Evolutionary conservation across 176 grass and related monocot species (phyloP), one percentile per base, ranked within the genome.

Genomic region (Saccharum officinarum): DNA sequence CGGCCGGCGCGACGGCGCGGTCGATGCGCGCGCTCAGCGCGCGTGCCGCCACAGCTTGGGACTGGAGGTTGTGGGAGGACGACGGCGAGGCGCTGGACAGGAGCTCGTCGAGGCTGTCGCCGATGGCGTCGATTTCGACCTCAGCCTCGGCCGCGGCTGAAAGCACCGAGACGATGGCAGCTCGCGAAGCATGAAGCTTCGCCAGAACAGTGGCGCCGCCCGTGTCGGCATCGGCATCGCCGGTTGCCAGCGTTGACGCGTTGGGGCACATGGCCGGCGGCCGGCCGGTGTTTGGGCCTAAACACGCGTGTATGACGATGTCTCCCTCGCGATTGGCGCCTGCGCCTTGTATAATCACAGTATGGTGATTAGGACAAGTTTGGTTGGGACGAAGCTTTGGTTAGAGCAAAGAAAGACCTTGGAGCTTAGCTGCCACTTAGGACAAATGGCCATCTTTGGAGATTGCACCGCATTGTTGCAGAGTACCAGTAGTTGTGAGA

Each of bases 401-500:
- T 50, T 22, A 81, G 61, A 61, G 71, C 87, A 81, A 89, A 12
- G 37, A 81, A 89, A 12, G 37, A 12, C 8, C 10, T 67, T 61
- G 57, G 67, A 72, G 17, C 62, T 45, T 78, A 65, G 62, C 62
- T 46, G 45, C 47, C 20, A 42, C 22, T 23, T 3, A 47, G 67
- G 84, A 83, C 89, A 90, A 87, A 87, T 87, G 89, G 75, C 22
- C 75, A 34, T 68, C 88, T 86, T 90, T 83, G 88, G 80, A 79
- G 75, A 79, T 37, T 47, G 68, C 88, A 60, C 67, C 80, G 47
- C n/a, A 8, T 46, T 41, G 39, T 62, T n/a, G 73, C 60, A n/a
- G 3, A 50, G 11, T 46, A 46, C 10, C 4, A 46, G 38, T 16
- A 18, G 25, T 54, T n/a, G 8, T 75, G 61, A 81, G 1, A 85